Evolutionary conservation across 2,329 filamentous ascomycete species (phyloP), one percentile per base, ranked within the genome.

Genomic region (Cordyceps fumosorosea): DNA sequence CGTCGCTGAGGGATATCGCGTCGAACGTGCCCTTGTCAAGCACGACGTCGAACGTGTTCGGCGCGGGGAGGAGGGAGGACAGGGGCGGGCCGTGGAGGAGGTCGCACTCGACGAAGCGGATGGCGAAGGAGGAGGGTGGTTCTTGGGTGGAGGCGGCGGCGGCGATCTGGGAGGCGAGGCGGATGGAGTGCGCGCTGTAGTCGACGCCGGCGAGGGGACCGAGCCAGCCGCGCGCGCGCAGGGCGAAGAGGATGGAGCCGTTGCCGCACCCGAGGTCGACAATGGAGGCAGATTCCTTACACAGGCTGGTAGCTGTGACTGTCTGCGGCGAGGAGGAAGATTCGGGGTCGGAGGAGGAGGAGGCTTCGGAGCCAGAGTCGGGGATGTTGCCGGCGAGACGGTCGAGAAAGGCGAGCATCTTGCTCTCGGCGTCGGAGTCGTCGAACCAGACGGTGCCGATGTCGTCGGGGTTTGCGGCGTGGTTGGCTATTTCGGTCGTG

Each of bases 11-110:
- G 56, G 87, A 92, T 40, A 99, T 89, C 12, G 95, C 95, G 78
- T 99, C 95, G 73, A 98, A 99, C 0, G 95, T 99, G 51, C 95
- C 95, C 77, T 99, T 99, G 76, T 99, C 95, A n/a, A 97, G 83
- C 0, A 97, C 88, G 0, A 97, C 85, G 74, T 98, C 92, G 78
- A 93, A 98, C 8, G 2, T 63, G 24, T 2, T 82, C 77, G 0
- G 72, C 68, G 0, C 66, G 63, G 40, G 75, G 69, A 4, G 74
- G 63, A 1, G 76, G 77, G 12, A 71, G 70, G 5, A 92, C 76
- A 66, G 64, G 40, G 76, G 70, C 3, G 74, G 63, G 1, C 77
- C 77, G 11, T 71, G 70, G 4, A 92, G 76, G 59, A 90, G 80
- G 70, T 90, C 86, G 86, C 89, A 91, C 56, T 83, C 75, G 14